Base-by-base conservation (phyloP, 1,284 basidiomycete species). In the Trichosporon coremiiforme region DNA sequence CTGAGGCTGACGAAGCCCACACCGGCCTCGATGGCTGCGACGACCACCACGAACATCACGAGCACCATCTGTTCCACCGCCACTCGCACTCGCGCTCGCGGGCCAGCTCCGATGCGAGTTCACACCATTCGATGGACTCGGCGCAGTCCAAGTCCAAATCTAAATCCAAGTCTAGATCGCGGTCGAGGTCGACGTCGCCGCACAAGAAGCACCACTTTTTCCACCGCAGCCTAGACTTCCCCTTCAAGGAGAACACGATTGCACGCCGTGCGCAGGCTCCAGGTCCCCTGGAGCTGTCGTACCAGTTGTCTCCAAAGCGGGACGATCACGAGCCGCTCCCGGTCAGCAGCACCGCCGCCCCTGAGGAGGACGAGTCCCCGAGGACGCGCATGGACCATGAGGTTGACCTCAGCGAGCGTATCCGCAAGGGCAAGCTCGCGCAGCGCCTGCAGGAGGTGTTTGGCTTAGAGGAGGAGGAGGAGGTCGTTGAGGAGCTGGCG, bases 401-500 rank as follows among this genome's bases (percentile, higher is more conserved):
- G 5, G 35, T 67, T 17, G 29, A 50, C 15, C n/a, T 9, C 36
- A 31, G n/a, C 89, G 77, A 86, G 45, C 29, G 17, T 1, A 22
- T 41, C 15, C 45, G 93, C 67, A 87, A 91, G 71, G 86, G 88
- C 47, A 88, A 88, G 65, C 84, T 97, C 38, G 93, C 92, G 1
- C 88, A 90, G 81, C 94, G 94, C 82, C 82, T 97, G 68, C 89
- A 88, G 78, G 92, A 95, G 62, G 89, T 97, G 1, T 97, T 94
- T 76, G 90, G 91, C 33, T 80, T 97, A 41, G 86, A 88, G 38
- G 89, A 88, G 38, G 90, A 93, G 53, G 87, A 90, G 69, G 91
- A 95, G 80, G 93, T 97, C 6, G 83, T 91, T 69, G 90, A 91
- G 89, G 93, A 94, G 85, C 89, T 95, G 87, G 90, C 91, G 1